A percentile compares a stretch with the other conserved stretches of the same genome.
Evolutionary conservation across 352 stramenopile species (phyloP).

Genomic region (Phytophthora pseudosyringae): DNA sequence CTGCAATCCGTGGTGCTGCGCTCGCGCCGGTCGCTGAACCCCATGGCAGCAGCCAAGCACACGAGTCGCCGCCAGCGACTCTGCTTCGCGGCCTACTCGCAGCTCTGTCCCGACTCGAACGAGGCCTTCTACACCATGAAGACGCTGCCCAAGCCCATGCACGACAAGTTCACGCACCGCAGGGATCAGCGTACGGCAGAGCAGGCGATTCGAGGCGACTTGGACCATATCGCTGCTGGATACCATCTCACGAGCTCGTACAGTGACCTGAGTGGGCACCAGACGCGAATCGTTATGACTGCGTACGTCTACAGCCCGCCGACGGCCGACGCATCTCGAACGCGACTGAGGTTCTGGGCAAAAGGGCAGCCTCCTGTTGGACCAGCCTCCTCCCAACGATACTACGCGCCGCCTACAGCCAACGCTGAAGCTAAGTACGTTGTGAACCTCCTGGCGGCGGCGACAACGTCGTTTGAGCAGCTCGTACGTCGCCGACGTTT

Average conservation of each 20-base stretch:
- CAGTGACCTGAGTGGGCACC: constrained; percentile 53
- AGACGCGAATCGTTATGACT: constrained; percentile 65
- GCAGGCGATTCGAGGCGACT: constrained; percentile 36
- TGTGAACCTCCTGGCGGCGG: constrained; percentile 55
- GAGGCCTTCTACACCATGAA: constrained; percentile 75
- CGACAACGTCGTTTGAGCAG: constrained; percentile 59
- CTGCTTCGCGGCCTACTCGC: constrained; percentile 67
- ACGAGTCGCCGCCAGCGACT: constrained; percentile 55
- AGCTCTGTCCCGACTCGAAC: constrained; percentile 40
- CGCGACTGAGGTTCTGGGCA: constrained; percentile 25
- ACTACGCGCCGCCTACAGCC: constrained; percentile 8
- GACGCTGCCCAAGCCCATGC: constrained; percentile 57
- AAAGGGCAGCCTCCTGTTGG: constrained; percentile 8
- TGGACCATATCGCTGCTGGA: constrained; percentile 70
- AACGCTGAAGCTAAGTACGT: constrained; percentile 58
- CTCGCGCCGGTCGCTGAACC: constrained; percentile 42
- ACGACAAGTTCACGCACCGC: constrained; percentile 36
- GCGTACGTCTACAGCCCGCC: constrained; percentile 50
- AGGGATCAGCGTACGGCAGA: constrained; percentile 15
- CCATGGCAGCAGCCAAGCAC: constrained; percentile 38
- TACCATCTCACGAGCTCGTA: constrained; percentile 65
- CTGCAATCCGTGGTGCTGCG: constrained; percentile 61
- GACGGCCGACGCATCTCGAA: background rate
- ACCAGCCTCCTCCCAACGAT: constrained; percentile 4
- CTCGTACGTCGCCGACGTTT: constrained; percentile 66